phyloP scores from a whole-genome alignment of 1,284 basidiomycete genomes.

The Apiotrichum laibachii region DNA sequence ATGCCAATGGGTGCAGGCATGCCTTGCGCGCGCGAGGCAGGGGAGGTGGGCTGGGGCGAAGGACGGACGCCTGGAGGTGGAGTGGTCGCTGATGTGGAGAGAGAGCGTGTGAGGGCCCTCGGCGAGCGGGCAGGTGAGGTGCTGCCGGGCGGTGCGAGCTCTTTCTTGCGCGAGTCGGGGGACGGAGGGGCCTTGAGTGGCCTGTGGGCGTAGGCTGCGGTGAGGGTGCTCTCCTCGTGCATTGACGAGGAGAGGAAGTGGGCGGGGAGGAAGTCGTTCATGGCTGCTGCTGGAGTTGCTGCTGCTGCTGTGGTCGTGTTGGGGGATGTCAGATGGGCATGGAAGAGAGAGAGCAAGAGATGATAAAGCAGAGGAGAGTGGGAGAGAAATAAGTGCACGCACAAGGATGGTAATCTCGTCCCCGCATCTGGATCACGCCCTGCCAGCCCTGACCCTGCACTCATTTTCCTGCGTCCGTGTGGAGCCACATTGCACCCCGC shows the following conservation, averaged over 20 bases:
- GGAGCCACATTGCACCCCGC: too few relatives aligned
- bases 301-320: background rate
- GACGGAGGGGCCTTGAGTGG: background rate
- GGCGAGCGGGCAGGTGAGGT: background rate
- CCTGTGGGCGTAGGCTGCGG: background rate
- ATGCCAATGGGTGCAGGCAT: conserved; percentile 12
- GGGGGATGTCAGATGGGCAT: background rate
- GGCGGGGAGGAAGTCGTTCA: conserved; percentile 1
- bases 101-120: background rate
- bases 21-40: background rate
- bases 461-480: too few relatives aligned
- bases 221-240: background rate
- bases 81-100: background rate
- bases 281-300: background rate
- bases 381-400: too few relatives aligned
- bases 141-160: background rate
- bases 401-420: too few relatives aligned
- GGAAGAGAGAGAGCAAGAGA: too few relatives aligned
- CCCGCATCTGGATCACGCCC: too few relatives aligned
- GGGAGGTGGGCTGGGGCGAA: background rate
- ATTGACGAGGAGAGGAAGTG: conserved; percentile 2
- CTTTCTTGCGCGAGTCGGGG: background rate
- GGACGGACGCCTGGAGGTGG: too few relatives aligned
- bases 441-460: too few relatives aligned
- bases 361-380: too few relatives aligned